These are phyloP conservation scores for Auricularia sp. DNA, from an alignment of 768 basidiomycete species.

Conservation along the genomic window DNA sequence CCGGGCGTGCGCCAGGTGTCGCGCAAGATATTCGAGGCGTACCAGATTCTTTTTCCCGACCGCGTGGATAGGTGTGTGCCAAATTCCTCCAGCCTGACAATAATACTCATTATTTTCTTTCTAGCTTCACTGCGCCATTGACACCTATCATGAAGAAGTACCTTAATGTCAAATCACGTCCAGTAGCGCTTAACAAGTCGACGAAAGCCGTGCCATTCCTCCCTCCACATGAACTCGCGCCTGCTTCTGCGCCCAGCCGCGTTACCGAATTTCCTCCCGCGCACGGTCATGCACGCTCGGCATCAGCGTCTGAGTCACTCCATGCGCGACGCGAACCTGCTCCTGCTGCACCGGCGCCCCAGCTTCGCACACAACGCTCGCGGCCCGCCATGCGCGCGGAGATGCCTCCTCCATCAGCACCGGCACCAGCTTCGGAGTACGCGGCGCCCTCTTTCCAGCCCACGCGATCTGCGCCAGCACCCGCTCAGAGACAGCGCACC, in stretches of 20 bases:
- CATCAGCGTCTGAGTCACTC: not conserved
- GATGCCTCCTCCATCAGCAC: not conserved
- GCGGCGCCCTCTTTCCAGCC: not conserved
- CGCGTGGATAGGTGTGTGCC: conserved; percentile 54
- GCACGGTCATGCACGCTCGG: not conserved
- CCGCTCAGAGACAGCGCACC: not conserved
- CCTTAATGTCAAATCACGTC: conserved; percentile 36
- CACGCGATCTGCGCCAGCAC: not conserved
- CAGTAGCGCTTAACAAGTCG: not conserved
- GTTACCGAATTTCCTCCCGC: not conserved
- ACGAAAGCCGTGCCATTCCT: not conserved
- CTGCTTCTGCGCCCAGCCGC: not conserved
- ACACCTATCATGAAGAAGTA: conserved; percentile 71
- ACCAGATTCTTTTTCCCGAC: conserved; percentile 56
- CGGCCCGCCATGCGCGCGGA: not conserved
- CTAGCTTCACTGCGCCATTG: conserved; percentile 62
- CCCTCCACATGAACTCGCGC: not conserved
- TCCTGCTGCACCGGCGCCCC: not conserved
- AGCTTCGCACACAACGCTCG: not conserved
- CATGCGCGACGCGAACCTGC: not conserved
- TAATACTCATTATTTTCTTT: conserved; percentile 3
- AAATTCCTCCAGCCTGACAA: not conserved
- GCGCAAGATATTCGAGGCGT: conserved; percentile 65
- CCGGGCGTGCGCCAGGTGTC: conserved; percentile 64
- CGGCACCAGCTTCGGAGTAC: not conserved